Conservation (phyloP, 352 stramenopile genomes). For the Globisporangium cylindrosporum region DNA sequence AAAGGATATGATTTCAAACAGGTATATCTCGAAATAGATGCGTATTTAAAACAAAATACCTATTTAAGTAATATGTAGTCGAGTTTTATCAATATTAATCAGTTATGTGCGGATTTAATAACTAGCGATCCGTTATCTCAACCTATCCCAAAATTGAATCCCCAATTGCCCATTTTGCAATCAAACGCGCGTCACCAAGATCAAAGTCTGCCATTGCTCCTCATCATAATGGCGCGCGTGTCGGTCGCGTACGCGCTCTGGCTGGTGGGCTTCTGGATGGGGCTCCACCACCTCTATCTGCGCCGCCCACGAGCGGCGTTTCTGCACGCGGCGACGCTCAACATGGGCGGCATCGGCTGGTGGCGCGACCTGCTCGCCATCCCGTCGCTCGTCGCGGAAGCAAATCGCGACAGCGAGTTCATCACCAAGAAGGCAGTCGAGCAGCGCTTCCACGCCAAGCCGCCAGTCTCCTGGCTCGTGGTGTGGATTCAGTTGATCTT, state of each 20-base stretch:
- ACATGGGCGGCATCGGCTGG: conserved; percentile 20
- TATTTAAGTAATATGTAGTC: too few species aligned
- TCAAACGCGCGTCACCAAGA: not conserved
- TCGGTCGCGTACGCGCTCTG: conserved; percentile 20
- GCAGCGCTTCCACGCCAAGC: conserved; percentile 14
- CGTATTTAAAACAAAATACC: not conserved
- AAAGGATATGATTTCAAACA: not conserved
- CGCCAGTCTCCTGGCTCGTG: conserved; percentile 15
- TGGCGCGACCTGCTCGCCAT: conserved; percentile 22
- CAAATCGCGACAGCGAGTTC: conserved; percentile 20
- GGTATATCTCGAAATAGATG: not conserved
- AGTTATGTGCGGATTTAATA: not conserved
- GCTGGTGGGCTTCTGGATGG: conserved; percentile 22
- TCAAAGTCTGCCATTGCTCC: not conserved
- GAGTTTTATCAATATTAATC: too few species aligned
- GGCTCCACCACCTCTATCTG: conserved; percentile 27
- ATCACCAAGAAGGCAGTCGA: conserved; percentile 10
- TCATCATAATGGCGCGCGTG: not conserved
- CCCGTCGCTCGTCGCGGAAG: conserved; percentile 16
- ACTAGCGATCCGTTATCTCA: not conserved
- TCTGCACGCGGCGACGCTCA: conserved; percentile 20
- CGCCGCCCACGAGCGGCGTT: conserved; percentile 20
- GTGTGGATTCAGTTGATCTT: conserved; percentile 14
- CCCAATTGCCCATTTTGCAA: not conserved
- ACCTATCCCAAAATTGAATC: not conserved